Evolutionary conservation across 2,329 filamentous ascomycete species (phyloP).

Genomic region (Epichloe amarillans): DNA sequence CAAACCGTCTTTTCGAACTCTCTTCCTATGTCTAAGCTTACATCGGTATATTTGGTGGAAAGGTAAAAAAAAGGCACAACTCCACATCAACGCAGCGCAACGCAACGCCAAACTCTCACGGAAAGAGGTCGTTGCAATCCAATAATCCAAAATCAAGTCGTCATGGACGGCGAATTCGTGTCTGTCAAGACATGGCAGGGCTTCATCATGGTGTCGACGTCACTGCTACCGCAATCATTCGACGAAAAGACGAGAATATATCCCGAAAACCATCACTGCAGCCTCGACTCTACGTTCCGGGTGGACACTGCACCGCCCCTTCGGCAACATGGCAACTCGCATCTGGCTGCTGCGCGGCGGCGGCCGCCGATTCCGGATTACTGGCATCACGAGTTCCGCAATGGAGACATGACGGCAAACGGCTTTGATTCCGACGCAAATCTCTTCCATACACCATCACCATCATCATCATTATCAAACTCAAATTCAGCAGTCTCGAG

Average conservation of each 20-base stretch:
- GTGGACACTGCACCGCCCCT: background rate
- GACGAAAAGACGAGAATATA: slow-evolving; percentile 1
- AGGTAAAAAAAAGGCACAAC: too few relatives aligned
- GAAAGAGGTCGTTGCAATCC: too few relatives aligned
- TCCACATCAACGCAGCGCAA: too few relatives aligned
- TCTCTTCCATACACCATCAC: background rate
- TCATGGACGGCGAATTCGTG: slow-evolving; percentile 4
- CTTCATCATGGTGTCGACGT: slow-evolving; percentile 3
- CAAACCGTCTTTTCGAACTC: too few relatives aligned
- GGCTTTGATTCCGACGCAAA: background rate
- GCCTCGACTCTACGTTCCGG: background rate
- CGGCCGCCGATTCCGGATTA: slow-evolving; percentile 2
- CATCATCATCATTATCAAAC: background rate
- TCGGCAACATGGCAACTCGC: background rate
- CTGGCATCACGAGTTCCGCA: background rate
- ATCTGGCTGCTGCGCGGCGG: background rate
- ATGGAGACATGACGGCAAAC: background rate
- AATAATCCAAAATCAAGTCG: too few relatives aligned
- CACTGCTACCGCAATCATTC: slow-evolving; percentile 1
- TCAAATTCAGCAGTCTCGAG: background rate
- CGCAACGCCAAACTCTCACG: too few relatives aligned
- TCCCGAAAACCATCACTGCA: background rate
- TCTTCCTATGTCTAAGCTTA: too few relatives aligned
- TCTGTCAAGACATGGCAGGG: slow-evolving; percentile 5
- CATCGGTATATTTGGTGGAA: too few relatives aligned